phyloP scores from a whole-genome alignment of 148 eudicot species.

The Mesembryanthemum crystallinum region DNA sequence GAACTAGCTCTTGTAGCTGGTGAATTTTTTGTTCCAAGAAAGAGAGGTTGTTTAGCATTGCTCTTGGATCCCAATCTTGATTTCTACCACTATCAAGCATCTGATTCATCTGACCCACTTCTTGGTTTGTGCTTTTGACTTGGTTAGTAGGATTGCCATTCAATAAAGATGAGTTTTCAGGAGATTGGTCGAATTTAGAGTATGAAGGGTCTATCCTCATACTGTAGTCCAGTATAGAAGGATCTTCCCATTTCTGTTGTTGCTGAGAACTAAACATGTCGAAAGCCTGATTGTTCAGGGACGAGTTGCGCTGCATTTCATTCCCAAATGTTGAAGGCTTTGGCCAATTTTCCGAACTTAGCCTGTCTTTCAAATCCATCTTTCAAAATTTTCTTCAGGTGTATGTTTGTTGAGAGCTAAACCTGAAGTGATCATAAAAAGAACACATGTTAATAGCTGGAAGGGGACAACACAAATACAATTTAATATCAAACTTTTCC shows the following conservation, averaged over 20 bases:
- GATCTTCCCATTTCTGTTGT: conserved; percentile 51
- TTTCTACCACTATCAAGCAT: conserved; percentile 28
- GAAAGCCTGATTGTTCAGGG: conserved; percentile 40
- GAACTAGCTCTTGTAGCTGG: conserved; percentile 84
- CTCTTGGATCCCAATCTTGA: conserved; percentile 73
- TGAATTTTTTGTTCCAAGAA: conserved; percentile 85
- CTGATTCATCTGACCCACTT: conserved; percentile 38
- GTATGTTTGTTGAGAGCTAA: conserved; percentile 1
- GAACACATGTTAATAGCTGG: neutral
- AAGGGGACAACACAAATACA: neutral
- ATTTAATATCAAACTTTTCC: neutral
- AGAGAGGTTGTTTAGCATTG: conserved; percentile 70
- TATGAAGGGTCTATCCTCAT: conserved; percentile 41
- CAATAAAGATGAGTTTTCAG: conserved; percentile 32
- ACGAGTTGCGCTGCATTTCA: conserved; percentile 33
- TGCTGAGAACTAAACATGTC: conserved; percentile 38
- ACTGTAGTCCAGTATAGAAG: conserved; percentile 46
- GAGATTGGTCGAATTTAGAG: conserved; percentile 40
- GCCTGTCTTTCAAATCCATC: conserved; percentile 56
- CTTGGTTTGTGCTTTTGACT: conserved; percentile 34
- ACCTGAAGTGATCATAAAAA: conserved; percentile 12
- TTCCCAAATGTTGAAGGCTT: conserved; percentile 37
- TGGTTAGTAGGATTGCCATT: conserved; percentile 28
- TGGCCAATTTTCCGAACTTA: conserved; percentile 41
- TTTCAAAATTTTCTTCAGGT: conserved; percentile 18